Base-by-base conservation (phyloP, 129 eudicot genomes). In the Arctium lappa region DNA sequence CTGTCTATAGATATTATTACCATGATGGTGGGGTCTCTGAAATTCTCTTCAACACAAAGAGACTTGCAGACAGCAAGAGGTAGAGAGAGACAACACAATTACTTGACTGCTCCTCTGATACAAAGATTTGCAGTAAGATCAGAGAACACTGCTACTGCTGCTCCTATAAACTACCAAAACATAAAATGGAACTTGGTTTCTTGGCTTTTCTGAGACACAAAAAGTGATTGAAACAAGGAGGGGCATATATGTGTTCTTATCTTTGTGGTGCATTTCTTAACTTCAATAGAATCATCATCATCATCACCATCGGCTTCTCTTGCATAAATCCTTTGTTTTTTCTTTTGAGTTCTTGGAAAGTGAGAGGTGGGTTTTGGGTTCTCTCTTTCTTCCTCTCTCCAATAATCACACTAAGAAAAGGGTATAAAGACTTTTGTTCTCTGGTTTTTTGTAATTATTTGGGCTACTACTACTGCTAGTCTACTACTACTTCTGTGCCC, bases 401-500 rank as follows among this genome's bases (percentile, higher is more conserved):
- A 84, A 78, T 84, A 78, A 84, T 84, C 79, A 72, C 69, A 78
- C 75, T 8, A 72, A 73, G 39, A 84, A 83, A 78, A 84, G 82
- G 39, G 83, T 73, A 84, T 84, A 84, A 84, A 84, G 83, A 84
- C 83, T 84, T 84, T 78, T 84, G 86, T 84, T 84, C 86, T 84
- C 86, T 84, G 86, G 83, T 72, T 78, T 83, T 84, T 78, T 84
- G 86, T 84, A 84, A 84, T 84, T 84, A 84, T 84, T 72, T 84
- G 62, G 86, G 79, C 86, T 83, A 72, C 86, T 84, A 78, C 83
- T 84, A 72, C 86, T 83, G 83, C 74, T 84, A 84, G 86, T 84
- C 86, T 84, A 84, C 86, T 84, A 78, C 83, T 84, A 84, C 86
- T 84, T 84, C 83, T 78, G 83, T 84, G 83, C 86, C 86, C 86